Evolutionary conservation across 441 rosid genomes (phyloP).

Genomic region (Arabidopsis lyrata): DNA sequence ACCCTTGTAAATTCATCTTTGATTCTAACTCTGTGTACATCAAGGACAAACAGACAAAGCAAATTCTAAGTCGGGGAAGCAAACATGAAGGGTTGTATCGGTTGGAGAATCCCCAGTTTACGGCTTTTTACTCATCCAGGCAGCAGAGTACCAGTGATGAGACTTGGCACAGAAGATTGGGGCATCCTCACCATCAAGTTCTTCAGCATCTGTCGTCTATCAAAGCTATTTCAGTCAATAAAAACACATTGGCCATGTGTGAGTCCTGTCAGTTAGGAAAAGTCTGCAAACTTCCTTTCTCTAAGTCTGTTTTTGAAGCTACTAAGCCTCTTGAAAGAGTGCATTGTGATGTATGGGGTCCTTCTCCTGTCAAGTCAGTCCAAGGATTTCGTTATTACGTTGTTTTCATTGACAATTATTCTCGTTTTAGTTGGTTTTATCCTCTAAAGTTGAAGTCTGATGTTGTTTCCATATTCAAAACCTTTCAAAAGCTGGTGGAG

Average conservation of each 20-base stretch:
- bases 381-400: neutral
- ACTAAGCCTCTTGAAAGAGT: neutral
- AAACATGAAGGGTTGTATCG: no score
- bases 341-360: neutral
- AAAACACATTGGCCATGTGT: neutral
- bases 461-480: neutral
- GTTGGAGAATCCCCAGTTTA: neutral
- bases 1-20: neutral
- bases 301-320: neutral
- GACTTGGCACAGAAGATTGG: neutral
- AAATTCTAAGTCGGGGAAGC: neutral
- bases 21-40: neutral
- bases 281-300: neutral
- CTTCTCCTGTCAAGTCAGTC: neutral
- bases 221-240: neutral
- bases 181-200: neutral
- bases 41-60: neutral
- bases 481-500: neutral
- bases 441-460: neutral
- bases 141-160: neutral
- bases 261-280: neutral
- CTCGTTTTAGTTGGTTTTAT: neutral
- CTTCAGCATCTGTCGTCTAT: neutral
- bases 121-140: neutral
- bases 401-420: neutral